Evolutionary conservation across 2,329 filamentous ascomycete species (phyloP).

Genomic region (Claviceps fusiformis): DNA sequence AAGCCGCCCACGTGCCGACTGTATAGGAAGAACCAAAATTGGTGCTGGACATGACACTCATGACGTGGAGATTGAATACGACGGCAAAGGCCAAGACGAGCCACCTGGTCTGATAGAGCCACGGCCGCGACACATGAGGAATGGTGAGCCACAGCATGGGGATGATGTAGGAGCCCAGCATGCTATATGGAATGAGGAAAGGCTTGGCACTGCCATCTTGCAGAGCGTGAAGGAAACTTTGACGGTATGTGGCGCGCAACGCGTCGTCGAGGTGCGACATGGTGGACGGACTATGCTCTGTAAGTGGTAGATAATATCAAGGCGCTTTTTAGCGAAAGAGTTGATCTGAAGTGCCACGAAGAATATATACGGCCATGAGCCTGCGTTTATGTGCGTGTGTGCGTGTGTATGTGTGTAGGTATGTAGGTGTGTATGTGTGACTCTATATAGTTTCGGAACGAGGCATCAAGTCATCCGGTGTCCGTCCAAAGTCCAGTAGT

Average conservation of each 20-base stretch:
- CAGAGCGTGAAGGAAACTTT: conserved; percentile 21
- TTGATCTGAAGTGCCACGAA: too few species aligned
- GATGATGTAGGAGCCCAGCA: conserved; percentile 34
- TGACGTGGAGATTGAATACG: conserved; percentile 29
- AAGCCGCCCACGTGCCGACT: conserved; percentile 34
- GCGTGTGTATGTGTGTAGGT: too few species aligned
- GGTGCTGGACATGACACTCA: conserved; percentile 30
- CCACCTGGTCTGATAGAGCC: conserved; percentile 37
- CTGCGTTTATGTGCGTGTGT: too few species aligned
- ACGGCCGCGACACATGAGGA: conserved; percentile 35
- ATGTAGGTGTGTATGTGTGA: too few species aligned
- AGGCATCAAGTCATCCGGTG: too few species aligned
- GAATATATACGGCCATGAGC: too few species aligned
- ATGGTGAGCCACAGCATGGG: conserved; percentile 42
- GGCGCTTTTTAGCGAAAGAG: too few species aligned
- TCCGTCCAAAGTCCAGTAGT: too few species aligned
- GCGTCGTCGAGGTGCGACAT: conserved; percentile 13
- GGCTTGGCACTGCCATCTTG: conserved; percentile 29
- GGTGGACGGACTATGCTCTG: neutral
- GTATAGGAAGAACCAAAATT: conserved; percentile 39
- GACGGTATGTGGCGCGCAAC: conserved; percentile 20
- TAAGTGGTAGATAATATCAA: too few species aligned
- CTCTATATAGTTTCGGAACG: too few species aligned
- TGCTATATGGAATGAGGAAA: conserved; percentile 37
- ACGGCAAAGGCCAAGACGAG: conserved; percentile 30